Conservation (phyloP, 2,329 filamentous ascomycete genomes). For the Rhynchosporium secalis region DNA sequence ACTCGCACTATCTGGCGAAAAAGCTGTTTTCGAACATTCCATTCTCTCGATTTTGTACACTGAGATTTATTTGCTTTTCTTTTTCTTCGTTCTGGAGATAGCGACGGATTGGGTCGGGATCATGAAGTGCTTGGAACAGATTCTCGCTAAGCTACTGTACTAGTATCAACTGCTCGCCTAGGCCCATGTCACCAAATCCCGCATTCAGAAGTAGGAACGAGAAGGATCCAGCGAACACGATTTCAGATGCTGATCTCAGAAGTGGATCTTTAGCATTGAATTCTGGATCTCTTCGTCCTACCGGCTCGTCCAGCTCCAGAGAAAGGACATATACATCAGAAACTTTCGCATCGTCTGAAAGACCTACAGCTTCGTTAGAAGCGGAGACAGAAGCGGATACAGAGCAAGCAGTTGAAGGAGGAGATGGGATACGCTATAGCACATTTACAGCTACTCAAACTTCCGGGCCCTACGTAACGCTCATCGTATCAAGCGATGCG, state of each 20-base stretch:
- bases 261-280: background rate
- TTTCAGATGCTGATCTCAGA: background rate
- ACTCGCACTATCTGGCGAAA: background rate
- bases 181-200: slow-evolving; percentile 9
- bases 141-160: slow-evolving; percentile 8
- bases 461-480: slow-evolving; percentile 5
- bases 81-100: background rate
- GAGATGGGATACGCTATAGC: background rate
- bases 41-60: background rate
- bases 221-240: background rate
- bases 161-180: background rate
- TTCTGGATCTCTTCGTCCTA: background rate
- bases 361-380: background rate
- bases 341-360: background rate
- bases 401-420: background rate
- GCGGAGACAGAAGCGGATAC: background rate
- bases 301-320: background rate
- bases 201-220: background rate
- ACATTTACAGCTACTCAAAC: slow-evolving; percentile 2
- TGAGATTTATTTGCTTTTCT: background rate
- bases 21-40: background rate
- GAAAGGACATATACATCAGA: background rate
- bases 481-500: background rate
- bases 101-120: background rate
- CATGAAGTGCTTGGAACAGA: slow-evolving; percentile 3